A percentile compares a stretch with the other conserved stretches of the same genome.
Conservation (phyloP, 805 yeast species). For the Saturnispora ahearnii region DNA sequence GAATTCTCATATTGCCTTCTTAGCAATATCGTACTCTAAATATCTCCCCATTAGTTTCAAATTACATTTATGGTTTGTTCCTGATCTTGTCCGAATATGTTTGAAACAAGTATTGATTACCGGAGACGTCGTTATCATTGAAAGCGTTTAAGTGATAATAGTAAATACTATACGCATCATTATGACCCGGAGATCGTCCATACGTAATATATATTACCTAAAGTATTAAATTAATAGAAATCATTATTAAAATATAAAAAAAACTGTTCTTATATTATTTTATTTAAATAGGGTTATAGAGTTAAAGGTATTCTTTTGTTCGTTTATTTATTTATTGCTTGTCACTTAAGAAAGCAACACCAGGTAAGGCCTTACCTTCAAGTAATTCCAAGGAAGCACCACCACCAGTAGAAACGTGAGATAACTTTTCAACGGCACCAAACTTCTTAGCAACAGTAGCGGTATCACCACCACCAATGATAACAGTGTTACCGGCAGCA, state of each 20-base stretch:
- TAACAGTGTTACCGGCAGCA: conserved; percentile 84
- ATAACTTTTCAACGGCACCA: conserved; percentile 92
- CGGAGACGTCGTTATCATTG: too few species aligned
- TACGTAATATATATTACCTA: too few species aligned
- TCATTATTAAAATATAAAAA: background rate
- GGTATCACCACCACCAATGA: conserved; percentile 99
- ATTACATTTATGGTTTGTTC: too few species aligned
- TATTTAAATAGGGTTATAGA: background rate
- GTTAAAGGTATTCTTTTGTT: background rate
- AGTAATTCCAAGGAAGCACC: conserved; percentile 98
- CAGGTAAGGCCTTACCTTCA: conserved; percentile 98
- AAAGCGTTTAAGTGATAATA: too few species aligned
- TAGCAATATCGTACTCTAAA: too few species aligned
- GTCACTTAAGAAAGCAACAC: conserved; percentile 87
- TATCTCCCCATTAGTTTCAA: too few species aligned
- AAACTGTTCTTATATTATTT: background rate
- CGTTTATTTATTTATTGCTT: conserved; percentile 29
- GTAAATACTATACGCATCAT: too few species aligned
- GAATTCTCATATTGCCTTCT: too few species aligned
- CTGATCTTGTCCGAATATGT: too few species aligned
- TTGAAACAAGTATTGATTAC: too few species aligned
- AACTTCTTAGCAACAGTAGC: conserved; percentile 98
- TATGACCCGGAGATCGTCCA: too few species aligned
- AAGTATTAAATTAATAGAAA: background rate
- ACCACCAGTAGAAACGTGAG: conserved; percentile 99